phyloP scores from a whole-genome alignment of 768 basidiomycete genomes.

The Fistulinella prunicolor region DNA sequence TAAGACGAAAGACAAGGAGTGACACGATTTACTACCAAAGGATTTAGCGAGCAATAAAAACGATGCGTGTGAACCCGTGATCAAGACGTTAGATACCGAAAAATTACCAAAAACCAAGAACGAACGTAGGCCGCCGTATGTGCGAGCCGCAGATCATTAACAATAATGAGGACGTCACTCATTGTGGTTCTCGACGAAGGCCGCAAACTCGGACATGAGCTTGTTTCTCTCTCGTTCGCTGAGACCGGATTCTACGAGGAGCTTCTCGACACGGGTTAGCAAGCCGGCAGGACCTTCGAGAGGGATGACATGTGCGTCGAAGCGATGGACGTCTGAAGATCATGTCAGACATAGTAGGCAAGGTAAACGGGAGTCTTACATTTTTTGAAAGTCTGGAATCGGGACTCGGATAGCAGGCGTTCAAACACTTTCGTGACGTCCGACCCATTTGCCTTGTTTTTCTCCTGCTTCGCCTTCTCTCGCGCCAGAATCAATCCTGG shows the following conservation, averaged over 20 bases:
- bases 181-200: slow-evolving; percentile 45
- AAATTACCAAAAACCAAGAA: slow-evolving; percentile 25
- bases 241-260: slow-evolving; percentile 51
- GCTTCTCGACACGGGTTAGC: slow-evolving; percentile 56
- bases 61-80: slow-evolving; percentile 14
- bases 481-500: slow-evolving; percentile 35
- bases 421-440: slow-evolving; percentile 40
- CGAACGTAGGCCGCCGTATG: not conserved
- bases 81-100: slow-evolving; percentile 23
- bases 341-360: slow-evolving; percentile 9
- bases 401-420: slow-evolving; percentile 34
- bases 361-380: slow-evolving; percentile 44
- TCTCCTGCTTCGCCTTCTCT: slow-evolving; percentile 27
- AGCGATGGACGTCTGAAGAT: slow-evolving; percentile 62
- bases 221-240: slow-evolving; percentile 44
- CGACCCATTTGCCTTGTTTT: slow-evolving; percentile 16
- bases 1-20: slow-evolving; percentile 10
- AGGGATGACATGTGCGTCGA: slow-evolving; percentile 71
- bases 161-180: slow-evolving; percentile 13
- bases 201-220: slow-evolving; percentile 58
- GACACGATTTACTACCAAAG: slow-evolving; percentile 10
- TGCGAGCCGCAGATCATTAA: slow-evolving; percentile 5
- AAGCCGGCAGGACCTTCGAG: slow-evolving; percentile 74
- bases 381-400: slow-evolving; percentile 49
- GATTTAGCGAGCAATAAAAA: slow-evolving; percentile 19